Conservation (phyloP, 2,329 filamentous ascomycete species). For the Colletotrichum zoysiae region DNA sequence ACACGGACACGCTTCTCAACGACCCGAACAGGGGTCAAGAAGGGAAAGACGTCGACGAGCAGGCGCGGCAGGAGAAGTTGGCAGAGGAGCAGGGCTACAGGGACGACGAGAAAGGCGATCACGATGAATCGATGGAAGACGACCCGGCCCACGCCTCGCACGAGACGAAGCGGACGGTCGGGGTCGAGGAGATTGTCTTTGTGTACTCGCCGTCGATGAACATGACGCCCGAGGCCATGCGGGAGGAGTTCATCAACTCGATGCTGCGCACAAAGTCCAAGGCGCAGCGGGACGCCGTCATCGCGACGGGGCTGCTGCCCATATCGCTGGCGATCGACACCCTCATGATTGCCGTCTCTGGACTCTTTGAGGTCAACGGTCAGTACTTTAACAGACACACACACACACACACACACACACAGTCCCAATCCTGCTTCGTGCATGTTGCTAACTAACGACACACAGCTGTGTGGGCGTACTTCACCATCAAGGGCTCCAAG, state of each 20-base stretch:
- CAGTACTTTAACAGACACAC: background rate
- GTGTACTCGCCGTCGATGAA: constrained; percentile 38
- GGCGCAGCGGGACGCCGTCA: constrained; percentile 38
- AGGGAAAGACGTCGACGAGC: constrained; percentile 19
- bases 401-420: too few species aligned
- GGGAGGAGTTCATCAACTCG: constrained; percentile 38
- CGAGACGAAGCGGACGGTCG: constrained; percentile 38
- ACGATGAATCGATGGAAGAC: constrained; percentile 16
- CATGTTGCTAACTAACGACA: background rate
- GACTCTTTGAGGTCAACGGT: constrained; percentile 37
- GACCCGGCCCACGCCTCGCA: constrained; percentile 32
- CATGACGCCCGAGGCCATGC: constrained; percentile 37
- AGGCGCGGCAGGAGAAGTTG: constrained; percentile 25
- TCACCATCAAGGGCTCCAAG: constrained; percentile 40
- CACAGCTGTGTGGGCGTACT: constrained; percentile 35
- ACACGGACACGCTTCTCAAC: background rate
- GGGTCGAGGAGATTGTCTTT: constrained; percentile 39
- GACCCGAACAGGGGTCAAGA: constrained; percentile 7
- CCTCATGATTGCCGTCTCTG: constrained; percentile 34
- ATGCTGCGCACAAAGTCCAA: constrained; percentile 39
- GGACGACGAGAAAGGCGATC: constrained; percentile 25
- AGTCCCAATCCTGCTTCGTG: too few species aligned
- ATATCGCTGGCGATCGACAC: constrained; percentile 32
- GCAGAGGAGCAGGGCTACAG: constrained; percentile 26
- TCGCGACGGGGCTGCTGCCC: constrained; percentile 34